Percentiles rank a stretch among this genome's conserved stretches.
Evolutionary conservation across 805 yeast species (phyloP).

Genomic region (Cyberlindnera americana): DNA sequence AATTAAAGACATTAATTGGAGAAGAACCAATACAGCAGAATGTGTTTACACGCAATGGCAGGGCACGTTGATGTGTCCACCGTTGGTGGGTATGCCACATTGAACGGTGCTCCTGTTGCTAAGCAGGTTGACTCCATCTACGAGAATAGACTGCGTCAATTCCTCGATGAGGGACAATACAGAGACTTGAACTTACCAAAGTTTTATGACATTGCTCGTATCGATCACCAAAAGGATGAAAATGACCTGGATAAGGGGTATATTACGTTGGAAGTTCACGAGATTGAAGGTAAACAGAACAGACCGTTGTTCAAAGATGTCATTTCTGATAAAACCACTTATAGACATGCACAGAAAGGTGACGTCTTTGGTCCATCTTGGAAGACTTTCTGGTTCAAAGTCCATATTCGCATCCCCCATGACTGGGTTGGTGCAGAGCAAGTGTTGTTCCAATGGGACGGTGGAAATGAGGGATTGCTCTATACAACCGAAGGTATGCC

Average conservation of each 20-base stretch:
- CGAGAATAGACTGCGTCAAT: constrained; percentile 70
- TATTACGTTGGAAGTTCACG: constrained; percentile 61
- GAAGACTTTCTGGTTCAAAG: constrained; percentile 93
- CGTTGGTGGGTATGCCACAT: constrained; percentile 32
- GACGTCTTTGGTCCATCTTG: constrained; percentile 90
- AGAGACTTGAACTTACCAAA: constrained; percentile 70
- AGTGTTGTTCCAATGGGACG: constrained; percentile 78
- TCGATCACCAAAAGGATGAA: constrained; percentile 37
- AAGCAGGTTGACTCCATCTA: constrained; percentile 75
- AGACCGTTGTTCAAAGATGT: constrained; percentile 43
- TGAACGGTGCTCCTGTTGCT: constrained; percentile 56
- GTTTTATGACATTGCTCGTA: constrained; percentile 63
- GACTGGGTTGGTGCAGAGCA: constrained; percentile 40
- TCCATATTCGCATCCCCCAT: constrained; percentile 61
- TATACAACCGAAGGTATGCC: constrained; percentile 66
- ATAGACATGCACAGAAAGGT: constrained; percentile 61
- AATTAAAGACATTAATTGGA: too few species aligned
- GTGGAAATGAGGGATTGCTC: constrained; percentile 80
- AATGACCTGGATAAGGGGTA: constrained; percentile 35
- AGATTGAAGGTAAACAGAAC: constrained; percentile 57
- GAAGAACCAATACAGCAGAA: constrained; percentile 1
- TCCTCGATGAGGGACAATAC: constrained; percentile 79
- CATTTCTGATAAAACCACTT: constrained; percentile 29
- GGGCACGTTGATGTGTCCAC: constrained; percentile 12
- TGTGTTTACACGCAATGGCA: constrained; percentile 16